These are phyloP conservation scores for Alternaria postmessia DNA, from an alignment of 2,329 filamentous ascomycete genomes.

Conservation along the genomic window DNA sequence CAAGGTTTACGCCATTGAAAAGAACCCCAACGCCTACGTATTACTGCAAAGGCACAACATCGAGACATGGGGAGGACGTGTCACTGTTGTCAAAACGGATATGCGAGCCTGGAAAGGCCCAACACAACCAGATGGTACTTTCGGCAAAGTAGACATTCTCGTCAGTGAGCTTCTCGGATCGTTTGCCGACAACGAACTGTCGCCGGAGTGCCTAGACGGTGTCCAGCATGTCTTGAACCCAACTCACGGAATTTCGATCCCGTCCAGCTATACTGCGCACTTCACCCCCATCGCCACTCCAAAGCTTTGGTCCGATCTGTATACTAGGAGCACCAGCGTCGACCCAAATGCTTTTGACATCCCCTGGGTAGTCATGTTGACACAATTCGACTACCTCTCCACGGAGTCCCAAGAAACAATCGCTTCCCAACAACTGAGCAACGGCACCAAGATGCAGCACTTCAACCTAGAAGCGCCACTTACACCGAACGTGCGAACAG, in stretches of 20 bases:
- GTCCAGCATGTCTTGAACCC: slow-evolving; percentile 88
- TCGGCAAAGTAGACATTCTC: slow-evolving; percentile 84
- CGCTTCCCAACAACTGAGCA: slow-evolving; percentile 62
- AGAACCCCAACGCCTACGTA: slow-evolving; percentile 97
- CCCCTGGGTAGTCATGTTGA: slow-evolving; percentile 93
- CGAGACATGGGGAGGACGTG: slow-evolving; percentile 76
- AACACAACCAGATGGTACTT: slow-evolving; percentile 59
- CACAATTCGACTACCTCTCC: slow-evolving; percentile 86
- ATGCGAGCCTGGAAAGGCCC: slow-evolving; percentile 98
- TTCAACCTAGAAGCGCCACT: slow-evolving; percentile 44
- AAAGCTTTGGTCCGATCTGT: slow-evolving; percentile 82
- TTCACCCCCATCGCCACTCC: slow-evolving; percentile 91
- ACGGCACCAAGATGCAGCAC: slow-evolving; percentile 42
- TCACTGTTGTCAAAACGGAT: slow-evolving; percentile 92
- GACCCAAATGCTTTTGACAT: slow-evolving; percentile 83
- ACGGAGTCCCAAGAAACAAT: slow-evolving; percentile 52
- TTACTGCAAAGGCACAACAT: slow-evolving; percentile 87
- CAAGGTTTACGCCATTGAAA: slow-evolving; percentile 91
- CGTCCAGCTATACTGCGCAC: slow-evolving; percentile 90
- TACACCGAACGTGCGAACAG: slow-evolving; percentile 69
- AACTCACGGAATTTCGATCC: slow-evolving; percentile 88
- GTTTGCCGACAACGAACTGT: slow-evolving; percentile 96
- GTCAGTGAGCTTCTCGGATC: slow-evolving; percentile 94
- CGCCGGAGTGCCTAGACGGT: slow-evolving; percentile 94
- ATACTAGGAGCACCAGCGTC: slow-evolving; percentile 62